Conservation (phyloP, 1,284 basidiomycete species). For the Peniophora sp. region DNA sequence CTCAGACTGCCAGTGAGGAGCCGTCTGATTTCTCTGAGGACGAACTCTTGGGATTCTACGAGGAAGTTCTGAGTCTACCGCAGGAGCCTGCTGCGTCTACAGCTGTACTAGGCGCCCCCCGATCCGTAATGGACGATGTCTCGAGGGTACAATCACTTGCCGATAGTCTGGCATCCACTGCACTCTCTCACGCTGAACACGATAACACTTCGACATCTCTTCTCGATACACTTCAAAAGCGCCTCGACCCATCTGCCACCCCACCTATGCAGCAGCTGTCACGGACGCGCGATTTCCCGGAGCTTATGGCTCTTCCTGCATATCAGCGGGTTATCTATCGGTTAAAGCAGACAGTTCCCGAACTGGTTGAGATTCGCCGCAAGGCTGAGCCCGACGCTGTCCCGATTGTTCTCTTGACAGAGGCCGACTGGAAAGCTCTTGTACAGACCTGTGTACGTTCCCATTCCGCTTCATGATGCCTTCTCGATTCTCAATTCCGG, state of each 20-base stretch:
- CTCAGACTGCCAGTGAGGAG: constrained; percentile 12
- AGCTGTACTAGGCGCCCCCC: too few relatives aligned
- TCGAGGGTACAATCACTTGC: too few relatives aligned
- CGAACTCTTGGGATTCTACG: constrained; percentile 11
- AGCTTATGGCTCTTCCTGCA: background rate
- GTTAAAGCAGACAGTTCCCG: constrained; percentile 4
- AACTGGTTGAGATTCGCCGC: background rate
- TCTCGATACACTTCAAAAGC: background rate
- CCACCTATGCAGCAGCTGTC: background rate
- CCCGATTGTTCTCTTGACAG: constrained; percentile 22
- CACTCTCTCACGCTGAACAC: too few relatives aligned
- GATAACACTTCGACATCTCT: background rate
- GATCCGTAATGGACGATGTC: too few relatives aligned
- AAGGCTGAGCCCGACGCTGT: background rate
- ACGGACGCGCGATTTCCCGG: background rate
- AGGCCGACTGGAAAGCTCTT: constrained; percentile 45
- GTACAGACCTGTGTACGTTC: constrained; percentile 27
- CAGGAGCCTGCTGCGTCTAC: background rate
- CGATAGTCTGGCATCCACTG: too few relatives aligned
- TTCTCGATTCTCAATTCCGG: too few relatives aligned
- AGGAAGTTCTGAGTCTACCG: constrained; percentile 12
- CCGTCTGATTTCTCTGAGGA: constrained; percentile 16
- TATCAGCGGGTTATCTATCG: constrained; percentile 5
- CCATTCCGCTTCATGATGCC: too few relatives aligned
- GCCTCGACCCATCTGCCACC: background rate